A percentile compares a stretch with the other conserved stretches of the same genome.
These are phyloP conservation scores for Ophiostoma sp. DNA, from an alignment of 2,329 filamentous ascomycete genomes.

Conservation along the genomic window DNA sequence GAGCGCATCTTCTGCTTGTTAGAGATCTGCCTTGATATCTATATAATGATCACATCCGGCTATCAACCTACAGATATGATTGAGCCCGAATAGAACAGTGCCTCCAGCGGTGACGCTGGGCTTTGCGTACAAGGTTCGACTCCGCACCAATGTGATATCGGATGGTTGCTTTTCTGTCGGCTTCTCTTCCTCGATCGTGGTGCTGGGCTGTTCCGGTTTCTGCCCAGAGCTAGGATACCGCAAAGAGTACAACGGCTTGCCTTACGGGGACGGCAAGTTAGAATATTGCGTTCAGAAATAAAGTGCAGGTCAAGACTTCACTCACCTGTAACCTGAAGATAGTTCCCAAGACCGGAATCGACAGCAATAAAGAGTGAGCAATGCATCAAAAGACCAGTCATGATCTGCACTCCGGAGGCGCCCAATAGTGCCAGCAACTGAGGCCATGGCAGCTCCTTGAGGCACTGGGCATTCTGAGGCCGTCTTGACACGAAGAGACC, in stretches of 20 bases:
- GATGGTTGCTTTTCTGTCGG: background rate
- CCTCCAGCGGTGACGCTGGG: conserved; percentile 64
- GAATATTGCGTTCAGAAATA: conserved; percentile 26
- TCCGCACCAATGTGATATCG: conserved; percentile 69
- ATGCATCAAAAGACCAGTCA: conserved; percentile 70
- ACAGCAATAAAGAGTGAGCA: conserved; percentile 69
- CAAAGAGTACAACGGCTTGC: background rate
- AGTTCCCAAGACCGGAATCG: conserved; percentile 56
- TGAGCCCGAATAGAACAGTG: background rate
- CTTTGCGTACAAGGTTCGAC: conserved; percentile 78
- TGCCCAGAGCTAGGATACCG: background rate
- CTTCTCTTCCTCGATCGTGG: background rate
- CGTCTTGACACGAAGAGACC: conserved; percentile 59
- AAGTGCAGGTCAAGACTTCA: background rate
- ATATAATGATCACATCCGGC: background rate
- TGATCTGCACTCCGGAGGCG: conserved; percentile 65
- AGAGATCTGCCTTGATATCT: background rate
- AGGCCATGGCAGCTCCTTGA: conserved; percentile 71
- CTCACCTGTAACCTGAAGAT: conserved; percentile 72
- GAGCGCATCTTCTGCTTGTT: background rate
- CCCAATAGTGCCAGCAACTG: conserved; percentile 69
- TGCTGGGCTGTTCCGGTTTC: background rate
- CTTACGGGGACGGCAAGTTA: background rate
- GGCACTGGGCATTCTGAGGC: conserved; percentile 62
- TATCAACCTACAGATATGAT: background rate